Conservation (phyloP, 176 grass and related monocot species). For the Alloteropsis semialata region DNA sequence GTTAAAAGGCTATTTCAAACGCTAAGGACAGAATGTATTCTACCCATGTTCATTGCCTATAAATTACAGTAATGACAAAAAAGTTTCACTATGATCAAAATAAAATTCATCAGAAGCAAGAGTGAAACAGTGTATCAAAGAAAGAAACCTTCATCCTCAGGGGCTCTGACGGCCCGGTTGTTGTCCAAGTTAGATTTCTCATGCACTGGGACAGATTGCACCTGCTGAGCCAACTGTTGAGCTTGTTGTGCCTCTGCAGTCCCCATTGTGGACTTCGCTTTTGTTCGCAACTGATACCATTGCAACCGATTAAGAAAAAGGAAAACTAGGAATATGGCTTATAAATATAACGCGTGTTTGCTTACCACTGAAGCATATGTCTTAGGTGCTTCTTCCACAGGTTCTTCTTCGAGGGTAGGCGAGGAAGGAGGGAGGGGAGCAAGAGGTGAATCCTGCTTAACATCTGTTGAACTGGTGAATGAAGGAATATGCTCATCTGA, state of each 20-base stretch:
- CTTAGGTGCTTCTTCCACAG: slow-evolving; percentile 42
- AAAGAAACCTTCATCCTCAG: slow-evolving; percentile 63
- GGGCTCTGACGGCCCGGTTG: slow-evolving; percentile 13
- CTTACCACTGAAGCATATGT: slow-evolving; percentile 76
- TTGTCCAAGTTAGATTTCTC: slow-evolving; percentile 46
- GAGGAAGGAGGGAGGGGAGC: slow-evolving; percentile 4
- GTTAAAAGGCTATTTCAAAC: background rate
- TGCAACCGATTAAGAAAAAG: slow-evolving; percentile 12
- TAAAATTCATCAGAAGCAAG: slow-evolving; percentile 12
- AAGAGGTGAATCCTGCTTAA: slow-evolving; percentile 43
- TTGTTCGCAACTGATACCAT: slow-evolving; percentile 52
- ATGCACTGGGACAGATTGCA: slow-evolving; percentile 19
- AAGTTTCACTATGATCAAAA: background rate
- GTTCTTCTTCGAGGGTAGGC: slow-evolving; percentile 29
- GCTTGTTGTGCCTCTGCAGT: slow-evolving; percentile 27
- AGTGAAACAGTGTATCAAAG: background rate
- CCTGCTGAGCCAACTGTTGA: slow-evolving; percentile 25
- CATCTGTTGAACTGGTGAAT: slow-evolving; percentile 18
- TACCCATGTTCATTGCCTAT: background rate
- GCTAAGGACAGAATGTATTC: background rate
- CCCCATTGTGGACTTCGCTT: slow-evolving; percentile 35
- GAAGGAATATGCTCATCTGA: slow-evolving; percentile 31
- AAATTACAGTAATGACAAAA: slow-evolving; percentile 3
- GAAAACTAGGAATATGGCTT: background rate
- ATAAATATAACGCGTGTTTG: background rate